Evolutionary conservation across 2,329 filamentous ascomycete genomes (phyloP).

Genomic region (Aspergillus sp.): DNA sequence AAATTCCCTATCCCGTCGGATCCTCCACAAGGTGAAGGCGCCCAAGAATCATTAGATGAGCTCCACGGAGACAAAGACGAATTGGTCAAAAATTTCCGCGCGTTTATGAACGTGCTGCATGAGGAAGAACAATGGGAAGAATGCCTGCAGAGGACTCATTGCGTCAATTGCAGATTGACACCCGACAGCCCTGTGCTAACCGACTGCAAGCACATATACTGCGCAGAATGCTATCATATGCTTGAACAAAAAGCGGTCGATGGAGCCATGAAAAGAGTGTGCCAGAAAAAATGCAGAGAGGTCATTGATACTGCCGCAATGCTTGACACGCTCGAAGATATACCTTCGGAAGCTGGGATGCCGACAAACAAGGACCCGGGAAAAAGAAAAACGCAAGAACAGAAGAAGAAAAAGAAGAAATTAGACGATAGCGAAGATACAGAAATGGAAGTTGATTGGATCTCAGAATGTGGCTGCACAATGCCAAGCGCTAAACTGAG

Average conservation of each 20-base stretch:
- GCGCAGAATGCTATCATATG: slow-evolving; percentile 44
- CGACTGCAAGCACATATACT: slow-evolving; percentile 57
- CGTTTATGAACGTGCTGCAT: slow-evolving; percentile 38
- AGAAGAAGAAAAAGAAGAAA: slow-evolving; percentile 10
- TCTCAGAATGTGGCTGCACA: slow-evolving; percentile 17
- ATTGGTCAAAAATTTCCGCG: slow-evolving; percentile 37
- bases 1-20: background rate
- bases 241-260: slow-evolving; percentile 11
- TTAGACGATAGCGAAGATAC: slow-evolving; percentile 13
- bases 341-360: background rate
- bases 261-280: slow-evolving; percentile 28
- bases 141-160: slow-evolving; percentile 33
- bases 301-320: slow-evolving; percentile 14
- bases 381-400: background rate
- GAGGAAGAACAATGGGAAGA: slow-evolving; percentile 32
- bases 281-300: slow-evolving; percentile 10
- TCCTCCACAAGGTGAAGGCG: background rate
- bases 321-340: slow-evolving; percentile 9
- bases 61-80: slow-evolving; percentile 5
- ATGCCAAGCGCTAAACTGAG: slow-evolving; percentile 42
- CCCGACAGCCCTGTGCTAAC: slow-evolving; percentile 46
- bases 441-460: slow-evolving; percentile 26
- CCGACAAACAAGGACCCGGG: background rate
- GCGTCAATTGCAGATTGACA: slow-evolving; percentile 41
- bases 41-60: background rate